Evolutionary conservation across 306 rosid genomes (phyloP).

Genomic region (Arachis hypogaea): DNA sequence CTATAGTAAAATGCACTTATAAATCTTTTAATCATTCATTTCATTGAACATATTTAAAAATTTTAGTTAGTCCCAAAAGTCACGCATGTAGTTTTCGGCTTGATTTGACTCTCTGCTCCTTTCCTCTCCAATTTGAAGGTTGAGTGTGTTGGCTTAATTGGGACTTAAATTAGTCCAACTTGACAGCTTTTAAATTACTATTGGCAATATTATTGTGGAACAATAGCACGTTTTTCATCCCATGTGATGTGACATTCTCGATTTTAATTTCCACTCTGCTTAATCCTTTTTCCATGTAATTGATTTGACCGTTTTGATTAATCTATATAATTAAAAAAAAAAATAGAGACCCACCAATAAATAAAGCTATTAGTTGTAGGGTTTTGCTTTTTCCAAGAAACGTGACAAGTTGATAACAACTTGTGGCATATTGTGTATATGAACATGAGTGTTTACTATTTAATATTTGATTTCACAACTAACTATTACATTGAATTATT

Average conservation of each 20-base stretch:
- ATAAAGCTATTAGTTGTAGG: background rate
- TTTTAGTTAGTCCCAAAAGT: conserved; percentile 13
- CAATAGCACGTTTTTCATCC: conserved; percentile 38
- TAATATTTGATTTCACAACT: background rate
- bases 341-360: background rate
- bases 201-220: conserved; percentile 37
- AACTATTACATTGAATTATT: background rate
- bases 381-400: background rate
- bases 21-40: background rate
- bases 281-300: conserved; percentile 29
- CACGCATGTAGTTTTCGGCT: background rate
- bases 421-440: too few relatives aligned
- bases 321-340: background rate
- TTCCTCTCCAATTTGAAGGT: background rate
- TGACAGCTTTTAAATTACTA: background rate
- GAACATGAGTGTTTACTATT: background rate
- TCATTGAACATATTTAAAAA: background rate
- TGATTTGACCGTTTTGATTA: conserved; percentile 27
- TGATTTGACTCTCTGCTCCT: conserved; percentile 6
- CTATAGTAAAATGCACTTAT: background rate
- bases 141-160: conserved; percentile 10
- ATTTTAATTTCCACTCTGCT: conserved; percentile 1
- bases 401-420: conserved; percentile 15
- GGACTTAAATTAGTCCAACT: background rate
- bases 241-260: conserved; percentile 37